Evolutionary conservation across 2,329 filamentous ascomycete species (phyloP).

Genomic region (Leptographium lundbergii): DNA sequence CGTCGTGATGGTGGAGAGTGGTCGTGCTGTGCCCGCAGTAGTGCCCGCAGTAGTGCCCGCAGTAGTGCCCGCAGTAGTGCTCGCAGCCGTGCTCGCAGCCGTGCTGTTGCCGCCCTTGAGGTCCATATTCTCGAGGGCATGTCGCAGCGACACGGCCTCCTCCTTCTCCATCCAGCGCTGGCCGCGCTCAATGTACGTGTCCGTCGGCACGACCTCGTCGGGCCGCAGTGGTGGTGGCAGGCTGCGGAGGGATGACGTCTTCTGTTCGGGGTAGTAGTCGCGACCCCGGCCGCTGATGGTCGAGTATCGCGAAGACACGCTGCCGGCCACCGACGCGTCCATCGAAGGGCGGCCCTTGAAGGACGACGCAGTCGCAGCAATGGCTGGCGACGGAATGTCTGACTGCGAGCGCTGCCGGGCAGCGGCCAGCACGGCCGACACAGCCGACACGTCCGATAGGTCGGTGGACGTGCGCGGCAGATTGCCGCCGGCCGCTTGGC

Average conservation of each 20-base stretch:
- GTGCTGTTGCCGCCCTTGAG: constrained; percentile 24
- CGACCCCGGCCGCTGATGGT: constrained; percentile 29
- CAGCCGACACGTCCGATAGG: neutral
- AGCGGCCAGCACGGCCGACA: neutral
- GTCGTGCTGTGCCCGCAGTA: neutral
- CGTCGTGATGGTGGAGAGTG: neutral
- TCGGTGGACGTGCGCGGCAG: neutral
- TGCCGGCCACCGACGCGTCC: constrained; percentile 30
- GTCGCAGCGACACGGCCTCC: constrained; percentile 55
- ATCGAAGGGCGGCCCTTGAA: constrained; percentile 3
- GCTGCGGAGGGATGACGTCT: constrained; percentile 8
- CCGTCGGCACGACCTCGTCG: constrained; percentile 49
- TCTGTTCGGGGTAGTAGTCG: constrained; percentile 37
- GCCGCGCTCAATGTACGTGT: constrained; percentile 61
- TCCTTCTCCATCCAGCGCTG: constrained; percentile 72
- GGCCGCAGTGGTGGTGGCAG: constrained; percentile 33
- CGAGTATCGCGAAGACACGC: constrained; percentile 38
- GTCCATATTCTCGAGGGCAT: constrained; percentile 64
- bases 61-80: neutral
- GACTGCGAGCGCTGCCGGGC: neutral
- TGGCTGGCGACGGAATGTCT: neutral
- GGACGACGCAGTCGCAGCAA: neutral
- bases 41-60: neutral
- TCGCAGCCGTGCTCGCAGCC: no score
- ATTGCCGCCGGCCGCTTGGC: constrained; percentile 2